Percentiles rank a stretch among this genome's conserved stretches.
Conservation (phyloP, 768 basidiomycete genomes). For the Pleurotus pulmonarius region DNA sequence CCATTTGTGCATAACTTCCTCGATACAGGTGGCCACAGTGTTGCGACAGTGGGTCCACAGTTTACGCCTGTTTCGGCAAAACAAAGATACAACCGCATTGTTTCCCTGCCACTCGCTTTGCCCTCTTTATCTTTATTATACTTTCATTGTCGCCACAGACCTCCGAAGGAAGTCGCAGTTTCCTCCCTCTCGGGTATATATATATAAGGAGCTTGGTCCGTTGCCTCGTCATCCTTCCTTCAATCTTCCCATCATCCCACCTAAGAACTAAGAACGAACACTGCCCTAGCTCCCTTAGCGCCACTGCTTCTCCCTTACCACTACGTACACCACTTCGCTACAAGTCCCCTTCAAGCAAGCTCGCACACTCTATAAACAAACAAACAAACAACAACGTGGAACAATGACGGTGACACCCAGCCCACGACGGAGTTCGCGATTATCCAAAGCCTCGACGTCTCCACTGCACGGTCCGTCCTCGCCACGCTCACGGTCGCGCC, state of each 20-base stretch:
- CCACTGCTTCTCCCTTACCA: neutral
- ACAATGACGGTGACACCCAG: neutral
- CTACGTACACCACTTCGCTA: neutral
- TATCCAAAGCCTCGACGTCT: neutral
- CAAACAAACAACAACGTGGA: too few species aligned
- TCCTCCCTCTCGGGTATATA: neutral
- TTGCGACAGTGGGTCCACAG: neutral
- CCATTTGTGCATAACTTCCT: too few species aligned
- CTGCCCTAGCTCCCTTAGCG: neutral
- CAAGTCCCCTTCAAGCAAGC: too few species aligned
- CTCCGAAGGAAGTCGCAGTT: neutral
- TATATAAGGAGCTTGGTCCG: neutral
- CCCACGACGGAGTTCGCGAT: neutral
- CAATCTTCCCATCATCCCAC: too few species aligned
- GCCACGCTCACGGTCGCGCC: neutral
- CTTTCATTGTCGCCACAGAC: neutral
- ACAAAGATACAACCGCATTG: neutral
- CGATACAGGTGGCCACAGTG: too few species aligned
- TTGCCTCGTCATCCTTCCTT: neutral
- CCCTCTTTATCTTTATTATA: neutral
- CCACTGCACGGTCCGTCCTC: neutral
- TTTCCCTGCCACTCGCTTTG: neutral
- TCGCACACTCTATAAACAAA: too few species aligned
- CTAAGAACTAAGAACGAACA: too few species aligned
- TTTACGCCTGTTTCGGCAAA: neutral